Conservation (phyloP, 2,329 filamentous ascomycete genomes). For the Didymella pinodella region DNA sequence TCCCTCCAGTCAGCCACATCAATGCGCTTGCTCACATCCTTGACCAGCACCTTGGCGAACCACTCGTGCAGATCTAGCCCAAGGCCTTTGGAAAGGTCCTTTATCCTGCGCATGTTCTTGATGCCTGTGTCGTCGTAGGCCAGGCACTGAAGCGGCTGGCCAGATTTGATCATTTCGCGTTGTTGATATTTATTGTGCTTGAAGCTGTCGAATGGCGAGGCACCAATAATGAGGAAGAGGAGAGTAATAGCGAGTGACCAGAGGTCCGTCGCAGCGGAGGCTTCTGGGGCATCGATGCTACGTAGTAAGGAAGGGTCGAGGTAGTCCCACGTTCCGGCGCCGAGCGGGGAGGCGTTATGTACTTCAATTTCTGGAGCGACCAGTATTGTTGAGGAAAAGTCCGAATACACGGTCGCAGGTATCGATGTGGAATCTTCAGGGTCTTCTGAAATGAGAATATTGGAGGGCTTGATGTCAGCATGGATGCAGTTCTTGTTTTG, state of each 20-base stretch:
- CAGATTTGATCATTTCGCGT: constrained; percentile 55
- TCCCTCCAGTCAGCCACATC: constrained; percentile 44
- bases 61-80: constrained; percentile 45
- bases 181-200: constrained; percentile 53
- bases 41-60: constrained; percentile 50
- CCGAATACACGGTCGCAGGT: constrained; percentile 49
- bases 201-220: constrained; percentile 52
- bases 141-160: constrained; percentile 52
- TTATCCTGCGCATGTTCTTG: constrained; percentile 41
- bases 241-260: constrained; percentile 58
- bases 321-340: constrained; percentile 58
- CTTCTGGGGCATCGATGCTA: constrained; percentile 31
- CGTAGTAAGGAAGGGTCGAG: constrained; percentile 50
- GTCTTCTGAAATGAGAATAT: constrained; percentile 51
- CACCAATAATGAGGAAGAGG: constrained; percentile 53
- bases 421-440: constrained; percentile 6
- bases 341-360: constrained; percentile 40
- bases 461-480: constrained; percentile 59
- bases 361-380: constrained; percentile 18
- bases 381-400: constrained; percentile 54
- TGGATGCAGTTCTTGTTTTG: constrained; percentile 51
- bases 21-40: constrained; percentile 37
- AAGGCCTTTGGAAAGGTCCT: constrained; percentile 34
- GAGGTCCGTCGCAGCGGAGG: constrained; percentile 51
- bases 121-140: constrained; percentile 46